Percentiles rank a stretch among this genome's conserved stretches.
These are phyloP conservation scores for Lophium mytilinum DNA, from an alignment of 495 filamentous ascomycete genomes.

Conservation along the genomic window DNA sequence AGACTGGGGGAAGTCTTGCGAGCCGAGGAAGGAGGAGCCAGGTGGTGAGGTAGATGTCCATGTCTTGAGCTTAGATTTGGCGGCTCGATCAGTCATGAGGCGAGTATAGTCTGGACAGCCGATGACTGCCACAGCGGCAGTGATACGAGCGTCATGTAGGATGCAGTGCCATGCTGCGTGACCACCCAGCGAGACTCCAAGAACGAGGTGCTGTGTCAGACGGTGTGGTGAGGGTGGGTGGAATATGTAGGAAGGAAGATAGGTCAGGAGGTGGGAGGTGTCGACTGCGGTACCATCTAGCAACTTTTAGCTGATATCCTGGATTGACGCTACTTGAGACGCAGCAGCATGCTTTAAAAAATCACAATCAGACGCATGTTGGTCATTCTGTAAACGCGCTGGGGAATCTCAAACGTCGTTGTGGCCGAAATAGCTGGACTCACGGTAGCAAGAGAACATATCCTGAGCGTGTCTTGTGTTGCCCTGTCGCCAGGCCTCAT, in stretches of 20 bases:
- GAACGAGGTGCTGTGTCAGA: constrained; percentile 63
- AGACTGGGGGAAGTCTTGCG: constrained; percentile 60
- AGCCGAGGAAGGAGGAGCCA: constrained; percentile 63
- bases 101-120: constrained; percentile 83
- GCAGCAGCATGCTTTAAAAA: too few species aligned
- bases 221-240: constrained; percentile 37
- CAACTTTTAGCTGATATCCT: too few species aligned
- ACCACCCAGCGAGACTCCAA: constrained; percentile 80
- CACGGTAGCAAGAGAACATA: constrained; percentile 64
- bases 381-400: not conserved
- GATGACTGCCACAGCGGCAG: constrained; percentile 67
- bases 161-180: constrained; percentile 81
- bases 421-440: constrained; percentile 22
- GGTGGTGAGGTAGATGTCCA: constrained; percentile 46
- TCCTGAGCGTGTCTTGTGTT: constrained; percentile 81
- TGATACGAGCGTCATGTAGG: constrained; percentile 68
- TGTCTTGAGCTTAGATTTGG: constrained; percentile 58
- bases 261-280: constrained; percentile 59
- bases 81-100: constrained; percentile 70
- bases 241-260: constrained; percentile 70
- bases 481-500: constrained; percentile 69
- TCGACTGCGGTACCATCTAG: constrained; percentile 68
- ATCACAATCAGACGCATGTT: too few species aligned
- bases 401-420: not conserved
- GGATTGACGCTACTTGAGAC: too few species aligned